phyloP scores from a whole-genome alignment of 108 stramenopile species.

The Fragilariopsis cylindrus region DNA sequence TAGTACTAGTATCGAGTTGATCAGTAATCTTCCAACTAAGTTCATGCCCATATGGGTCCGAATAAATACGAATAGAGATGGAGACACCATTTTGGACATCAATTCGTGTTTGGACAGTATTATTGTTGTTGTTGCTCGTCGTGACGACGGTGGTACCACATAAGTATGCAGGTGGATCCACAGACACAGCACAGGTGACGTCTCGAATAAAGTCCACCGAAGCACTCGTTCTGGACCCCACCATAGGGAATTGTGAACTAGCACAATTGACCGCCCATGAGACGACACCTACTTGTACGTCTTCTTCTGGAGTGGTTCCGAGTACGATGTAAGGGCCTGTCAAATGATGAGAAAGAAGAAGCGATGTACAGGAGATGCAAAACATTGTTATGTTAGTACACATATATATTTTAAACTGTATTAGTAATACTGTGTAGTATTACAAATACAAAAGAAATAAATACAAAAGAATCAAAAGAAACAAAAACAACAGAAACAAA shows the following conservation, averaged over 20 bases:
- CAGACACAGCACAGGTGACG: neutral
- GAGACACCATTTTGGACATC: constrained; percentile 3
- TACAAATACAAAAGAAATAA: neutral
- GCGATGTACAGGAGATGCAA: neutral
- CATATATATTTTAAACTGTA: neutral
- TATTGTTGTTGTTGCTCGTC: neutral
- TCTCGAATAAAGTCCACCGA: constrained; percentile 7
- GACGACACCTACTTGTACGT: constrained; percentile 12
- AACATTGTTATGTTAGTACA: too few species aligned
- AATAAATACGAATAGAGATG: constrained; percentile 4
- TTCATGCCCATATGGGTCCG: constrained; percentile 16
- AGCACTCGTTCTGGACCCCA: constrained; percentile 5
- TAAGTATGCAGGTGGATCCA: neutral
- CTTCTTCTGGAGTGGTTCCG: neutral
- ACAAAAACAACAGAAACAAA: too few species aligned
- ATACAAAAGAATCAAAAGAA: neutral
- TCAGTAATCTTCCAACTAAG: constrained; percentile 1
- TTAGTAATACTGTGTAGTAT: neutral
- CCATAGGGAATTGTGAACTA: constrained; percentile 13
- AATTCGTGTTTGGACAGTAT: neutral
- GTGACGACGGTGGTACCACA: neutral
- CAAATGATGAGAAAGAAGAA: neutral
- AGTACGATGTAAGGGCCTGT: constrained; percentile 6
- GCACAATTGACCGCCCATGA: constrained; percentile 22
- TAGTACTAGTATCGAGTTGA: neutral